A percentile compares a stretch with the other conserved stretches of the same genome.
phyloP scores from a whole-genome alignment of 2,329 filamentous ascomycete genomes.

The Dryadomyces sulphureus region DNA sequence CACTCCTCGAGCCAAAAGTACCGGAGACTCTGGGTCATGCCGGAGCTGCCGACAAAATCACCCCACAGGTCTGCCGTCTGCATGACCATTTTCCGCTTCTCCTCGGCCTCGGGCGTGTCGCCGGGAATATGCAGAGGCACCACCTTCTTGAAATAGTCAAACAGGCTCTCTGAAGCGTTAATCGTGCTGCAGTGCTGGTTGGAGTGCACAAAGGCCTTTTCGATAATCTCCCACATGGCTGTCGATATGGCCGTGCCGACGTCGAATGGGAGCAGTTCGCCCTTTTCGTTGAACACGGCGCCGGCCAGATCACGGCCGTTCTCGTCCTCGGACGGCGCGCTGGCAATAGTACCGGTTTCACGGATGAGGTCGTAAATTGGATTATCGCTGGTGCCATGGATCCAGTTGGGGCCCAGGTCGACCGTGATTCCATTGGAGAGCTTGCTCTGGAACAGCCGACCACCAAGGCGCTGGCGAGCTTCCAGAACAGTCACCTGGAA shows the following conservation, averaged over 20 bases:
- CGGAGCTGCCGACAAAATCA: constrained; percentile 51
- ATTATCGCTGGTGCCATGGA: constrained; percentile 58
- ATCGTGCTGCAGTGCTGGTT: constrained; percentile 39
- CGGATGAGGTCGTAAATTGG: constrained; percentile 53
- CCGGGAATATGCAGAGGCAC: constrained; percentile 31
- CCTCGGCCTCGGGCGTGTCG: constrained; percentile 22
- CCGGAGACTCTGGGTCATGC: constrained; percentile 52
- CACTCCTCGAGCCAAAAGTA: constrained; percentile 70
- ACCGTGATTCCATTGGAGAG: constrained; percentile 33
- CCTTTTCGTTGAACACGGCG: constrained; percentile 38
- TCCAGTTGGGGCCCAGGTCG: constrained; percentile 66
- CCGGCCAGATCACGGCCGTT: constrained; percentile 14
- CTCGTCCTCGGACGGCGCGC: constrained; percentile 35
- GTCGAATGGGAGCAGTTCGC: constrained; percentile 29
- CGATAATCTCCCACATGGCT: constrained; percentile 53
- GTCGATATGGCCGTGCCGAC: constrained; percentile 33
- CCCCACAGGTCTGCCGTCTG: constrained; percentile 53
- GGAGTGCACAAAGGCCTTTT: constrained; percentile 51
- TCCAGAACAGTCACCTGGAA: constrained; percentile 57
- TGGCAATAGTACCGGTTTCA: constrained; percentile 37
- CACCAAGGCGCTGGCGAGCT: constrained; percentile 51
- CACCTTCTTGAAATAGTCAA: constrained; percentile 36
- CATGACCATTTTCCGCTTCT: constrained; percentile 27
- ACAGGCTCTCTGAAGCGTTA: constrained; percentile 29
- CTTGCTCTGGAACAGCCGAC: constrained; percentile 40